Base-by-base conservation (phyloP, 192 early-diverging fungal species). In the Lunasporangiospora selenospora region DNA sequence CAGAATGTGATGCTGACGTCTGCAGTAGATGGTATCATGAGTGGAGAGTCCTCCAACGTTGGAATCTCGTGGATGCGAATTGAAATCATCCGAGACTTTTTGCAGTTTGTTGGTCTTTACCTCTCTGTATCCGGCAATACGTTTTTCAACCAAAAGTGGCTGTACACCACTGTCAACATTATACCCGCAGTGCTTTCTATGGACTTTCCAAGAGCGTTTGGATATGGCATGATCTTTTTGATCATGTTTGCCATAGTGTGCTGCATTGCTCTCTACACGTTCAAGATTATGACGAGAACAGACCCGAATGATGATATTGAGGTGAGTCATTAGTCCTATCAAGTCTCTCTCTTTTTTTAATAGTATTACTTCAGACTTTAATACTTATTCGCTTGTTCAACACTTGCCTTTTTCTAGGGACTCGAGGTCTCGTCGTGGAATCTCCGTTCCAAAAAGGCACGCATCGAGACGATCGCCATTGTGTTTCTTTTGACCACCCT, bases 41-140 rank as follows among this genome's bases (percentile, higher is more conserved):
- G 58, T 31, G 62, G 65, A 23, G 65, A 70, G 36, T 26, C 58
- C 2, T 61, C 61, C 16, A 50, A 55, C 32, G 44, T 70, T 30
- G 77, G 71, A n/a, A 64, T 58, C 31, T 69, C 47, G 3, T 69
- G 62, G 38, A 65, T 75, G 61, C 41, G 63, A 56, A 46, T 75
- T 9, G 77, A 79, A 50, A 75, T 79, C 46, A 57, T 79, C 21
- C 57, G 71, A 32, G 77, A 79, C 45, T 75, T 79, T 32, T 45
- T 79, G 33, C 77, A 79, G 48, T 70, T 79, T 21, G 54, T 75
- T 6, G 61, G 44, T 3, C 54, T 79, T 2, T 67, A 67, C 21
- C 54, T 79, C 0, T 62, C 65, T 3, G 73, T 58, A 8, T 58
- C 45, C 36, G 65, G 65, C 6, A 73, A 73, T 31, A 58, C 69